Conservation (phyloP, 805 yeast species). For the Diddensiella santjacobensis region DNA sequence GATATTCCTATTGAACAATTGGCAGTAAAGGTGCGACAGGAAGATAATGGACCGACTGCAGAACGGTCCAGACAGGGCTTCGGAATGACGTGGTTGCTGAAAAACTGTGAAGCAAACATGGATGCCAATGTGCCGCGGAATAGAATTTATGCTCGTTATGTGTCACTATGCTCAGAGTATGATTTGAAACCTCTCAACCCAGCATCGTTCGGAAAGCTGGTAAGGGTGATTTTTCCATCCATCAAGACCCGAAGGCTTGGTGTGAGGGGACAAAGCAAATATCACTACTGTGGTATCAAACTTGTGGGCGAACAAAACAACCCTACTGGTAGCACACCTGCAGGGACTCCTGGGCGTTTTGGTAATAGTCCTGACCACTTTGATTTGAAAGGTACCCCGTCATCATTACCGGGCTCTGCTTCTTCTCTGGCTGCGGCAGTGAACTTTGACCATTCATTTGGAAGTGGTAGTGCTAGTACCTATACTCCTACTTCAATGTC, state of each 20-base stretch:
- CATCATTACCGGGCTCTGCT: background rate
- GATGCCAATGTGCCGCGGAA: slow-evolving; percentile 61
- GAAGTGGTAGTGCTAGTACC: background rate
- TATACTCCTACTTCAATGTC: slow-evolving; percentile 6
- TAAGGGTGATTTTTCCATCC: slow-evolving; percentile 59
- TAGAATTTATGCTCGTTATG: slow-evolving; percentile 64
- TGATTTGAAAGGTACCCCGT: background rate
- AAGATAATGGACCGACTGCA: slow-evolving; percentile 19
- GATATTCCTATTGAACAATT: slow-evolving; percentile 19
- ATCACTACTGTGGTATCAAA: slow-evolving; percentile 79
- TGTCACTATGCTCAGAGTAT: slow-evolving; percentile 50
- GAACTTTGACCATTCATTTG: slow-evolving; percentile 1
- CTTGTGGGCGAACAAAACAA: slow-evolving; percentile 35
- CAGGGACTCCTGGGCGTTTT: slow-evolving; percentile 23
- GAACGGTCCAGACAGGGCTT: slow-evolving; percentile 55
- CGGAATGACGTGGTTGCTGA: slow-evolving; percentile 77
- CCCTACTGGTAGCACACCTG: slow-evolving; percentile 27
- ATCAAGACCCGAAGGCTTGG: slow-evolving; percentile 77
- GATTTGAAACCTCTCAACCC: slow-evolving; percentile 61
- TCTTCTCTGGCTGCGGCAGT: background rate
- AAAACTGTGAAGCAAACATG: slow-evolving; percentile 50
- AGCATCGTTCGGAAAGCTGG: slow-evolving; percentile 75
- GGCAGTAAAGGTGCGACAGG: slow-evolving; percentile 18
- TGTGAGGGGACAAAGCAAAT: slow-evolving; percentile 74
- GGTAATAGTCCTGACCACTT: slow-evolving; percentile 19